Percentiles rank a stretch among this genome's conserved stretches.
phyloP scores from a whole-genome alignment of 2,329 filamentous ascomycete species.

The Gremmenia infestans region DNA sequence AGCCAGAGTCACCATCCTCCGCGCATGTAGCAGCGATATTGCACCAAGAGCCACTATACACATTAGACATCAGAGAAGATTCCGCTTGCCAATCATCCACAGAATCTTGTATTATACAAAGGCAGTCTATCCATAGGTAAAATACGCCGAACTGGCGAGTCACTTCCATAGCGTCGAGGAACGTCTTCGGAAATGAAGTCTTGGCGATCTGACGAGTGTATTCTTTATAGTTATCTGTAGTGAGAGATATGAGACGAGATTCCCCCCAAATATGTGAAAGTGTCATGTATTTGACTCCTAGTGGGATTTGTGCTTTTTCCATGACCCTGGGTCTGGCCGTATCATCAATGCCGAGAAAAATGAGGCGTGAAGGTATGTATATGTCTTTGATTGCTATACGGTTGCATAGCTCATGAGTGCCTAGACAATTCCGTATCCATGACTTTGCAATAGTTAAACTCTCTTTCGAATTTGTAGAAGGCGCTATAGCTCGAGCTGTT shows the following conservation, averaged over 20 bases:
- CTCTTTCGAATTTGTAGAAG: constrained; percentile 2
- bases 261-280: constrained; percentile 28
- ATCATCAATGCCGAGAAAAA: constrained; percentile 1
- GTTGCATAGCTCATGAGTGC: constrained; percentile 1
- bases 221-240: constrained; percentile 4
- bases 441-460: constrained; percentile 4
- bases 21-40: constrained; percentile 20
- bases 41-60: constrained; percentile 24
- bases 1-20: background rate
- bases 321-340: background rate
- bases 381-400: background rate
- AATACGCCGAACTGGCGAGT: constrained; percentile 22
- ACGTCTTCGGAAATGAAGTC: constrained; percentile 20
- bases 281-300: constrained; percentile 18
- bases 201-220: constrained; percentile 12
- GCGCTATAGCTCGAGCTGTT: constrained; percentile 3
- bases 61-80: constrained; percentile 21
- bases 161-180: constrained; percentile 28
- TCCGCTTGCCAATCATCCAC: constrained; percentile 26
- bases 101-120: constrained; percentile 32
- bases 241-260: constrained; percentile 12
- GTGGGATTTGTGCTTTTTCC: background rate
- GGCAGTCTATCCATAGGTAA: constrained; percentile 32
- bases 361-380: constrained; percentile 2
- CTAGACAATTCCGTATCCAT: constrained; percentile 5